These are phyloP conservation scores for Aspergillus glaucus DNA, from an alignment of 2,329 filamentous ascomycete genomes.

Conservation along the genomic window DNA sequence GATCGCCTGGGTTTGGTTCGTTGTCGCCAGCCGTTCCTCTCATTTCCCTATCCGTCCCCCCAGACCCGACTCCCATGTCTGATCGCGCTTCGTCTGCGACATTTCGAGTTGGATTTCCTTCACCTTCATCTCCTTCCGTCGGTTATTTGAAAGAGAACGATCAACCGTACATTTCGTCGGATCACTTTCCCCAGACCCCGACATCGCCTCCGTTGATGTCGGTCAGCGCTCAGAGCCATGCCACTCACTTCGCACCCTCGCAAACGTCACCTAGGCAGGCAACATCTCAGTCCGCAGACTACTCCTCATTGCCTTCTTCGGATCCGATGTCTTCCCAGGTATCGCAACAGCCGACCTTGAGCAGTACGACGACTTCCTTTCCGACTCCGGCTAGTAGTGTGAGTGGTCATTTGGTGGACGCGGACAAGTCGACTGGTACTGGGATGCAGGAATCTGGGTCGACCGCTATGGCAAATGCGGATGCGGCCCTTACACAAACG, in stretches of 20 bases:
- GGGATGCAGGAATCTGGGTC: slow-evolving; percentile 14
- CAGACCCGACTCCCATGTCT: slow-evolving; percentile 29
- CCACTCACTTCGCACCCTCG: slow-evolving; percentile 38
- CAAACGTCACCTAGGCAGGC: slow-evolving; percentile 42
- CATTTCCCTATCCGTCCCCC: slow-evolving; percentile 6
- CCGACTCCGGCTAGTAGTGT: slow-evolving; percentile 43
- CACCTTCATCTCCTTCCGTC: slow-evolving; percentile 38
- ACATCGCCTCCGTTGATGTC: slow-evolving; percentile 47
- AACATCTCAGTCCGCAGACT: slow-evolving; percentile 34
- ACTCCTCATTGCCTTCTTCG: slow-evolving; percentile 37
- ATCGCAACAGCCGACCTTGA: slow-evolving; percentile 35
- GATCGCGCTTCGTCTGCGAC: slow-evolving; percentile 28
- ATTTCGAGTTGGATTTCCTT: slow-evolving; percentile 34
- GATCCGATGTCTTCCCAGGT: slow-evolving; percentile 38
- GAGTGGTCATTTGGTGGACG: slow-evolving; percentile 30
- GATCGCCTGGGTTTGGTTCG: slow-evolving; percentile 7
- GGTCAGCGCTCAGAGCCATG: slow-evolving; percentile 45
- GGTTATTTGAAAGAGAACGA: slow-evolving; percentile 33
- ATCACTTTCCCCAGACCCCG: slow-evolving; percentile 32
- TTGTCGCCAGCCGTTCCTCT: background rate
- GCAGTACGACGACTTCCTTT: slow-evolving; percentile 35
- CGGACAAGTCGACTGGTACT: slow-evolving; percentile 24
- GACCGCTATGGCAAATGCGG: slow-evolving; percentile 10
- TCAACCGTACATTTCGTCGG: slow-evolving; percentile 22
- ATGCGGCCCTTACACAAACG: slow-evolving; percentile 12